Evolutionary conservation across 768 basidiomycete genomes (phyloP), one percentile per base, ranked within the genome.

Genomic region (Sarcodon sp.): DNA sequence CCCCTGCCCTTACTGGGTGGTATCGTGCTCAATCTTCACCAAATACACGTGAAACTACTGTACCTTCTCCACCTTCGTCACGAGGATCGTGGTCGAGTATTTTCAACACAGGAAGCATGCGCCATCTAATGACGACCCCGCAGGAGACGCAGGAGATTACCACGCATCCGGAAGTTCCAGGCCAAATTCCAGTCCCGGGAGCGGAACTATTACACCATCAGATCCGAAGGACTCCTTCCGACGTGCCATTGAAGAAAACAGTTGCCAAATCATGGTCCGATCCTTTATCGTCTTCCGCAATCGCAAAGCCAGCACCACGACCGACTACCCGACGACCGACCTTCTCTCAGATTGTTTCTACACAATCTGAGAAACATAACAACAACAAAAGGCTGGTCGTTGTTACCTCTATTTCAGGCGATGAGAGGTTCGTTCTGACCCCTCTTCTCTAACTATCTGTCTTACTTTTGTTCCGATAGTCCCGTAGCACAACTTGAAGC

Each of bases 51-150:
- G 66, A 61, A 8, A 59, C 66, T 3, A 61, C 66, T 4, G 59
- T 71, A 55, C 75, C 36, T 65, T 71, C 77, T 0, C 79, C 80
- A 0, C 73, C 64, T 43, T 79, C 83, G 3, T 87, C 87, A 15
- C 60, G 79, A 39, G 84, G 79, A 7, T 87, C 87, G 0, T 89
- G 87, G 87, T 83, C 85, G 0, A 87, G 79, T 55, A 57, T 89
- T 9, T 84, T 87, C 59, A 81, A 78, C 50, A 66, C 83, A 0
- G 76, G 75, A 13, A 73, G 69, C 38, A 68, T 87, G 63, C 71
- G 81, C 27, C 81, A 86, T 48, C 76, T 88, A 50, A 78, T 87
- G 54, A 69, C 69, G 9, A 76, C 80, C 34, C 48, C 51, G 6
- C 51, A 50, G 15, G 50, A 47, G 18, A 50, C 33, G 3, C 45